Evolutionary conservation across 345 rosid species (phyloP).

Genomic region (Gossypium mustelinum): DNA sequence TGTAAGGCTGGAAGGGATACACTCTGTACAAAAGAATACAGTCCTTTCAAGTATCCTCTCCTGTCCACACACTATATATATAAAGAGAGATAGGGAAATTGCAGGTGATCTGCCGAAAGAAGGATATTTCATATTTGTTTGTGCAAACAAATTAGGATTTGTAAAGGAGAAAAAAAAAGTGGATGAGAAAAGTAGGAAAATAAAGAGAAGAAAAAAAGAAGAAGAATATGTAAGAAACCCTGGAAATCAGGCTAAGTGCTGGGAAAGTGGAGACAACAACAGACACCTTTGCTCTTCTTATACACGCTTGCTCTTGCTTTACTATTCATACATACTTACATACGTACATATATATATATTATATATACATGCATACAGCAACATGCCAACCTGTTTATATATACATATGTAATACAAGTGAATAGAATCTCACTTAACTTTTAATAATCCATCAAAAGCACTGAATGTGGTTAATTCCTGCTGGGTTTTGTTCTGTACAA

Average conservation of each 20-base stretch:
- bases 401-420: neutral
- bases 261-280: constrained; percentile 3
- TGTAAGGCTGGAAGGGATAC: neutral
- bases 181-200: neutral
- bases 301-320: constrained; percentile 1
- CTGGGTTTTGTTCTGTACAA: neutral
- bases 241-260: neutral
- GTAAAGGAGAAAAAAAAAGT: neutral
- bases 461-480: neutral
- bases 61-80: neutral
- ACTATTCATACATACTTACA: neutral
- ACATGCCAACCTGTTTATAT: constrained; percentile 6
- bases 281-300: neutral
- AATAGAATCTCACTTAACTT: neutral
- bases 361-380: neutral
- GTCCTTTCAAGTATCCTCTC: neutral
- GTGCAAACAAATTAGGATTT: neutral
- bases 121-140: neutral
- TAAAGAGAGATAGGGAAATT: neutral
- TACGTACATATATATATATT: neutral
- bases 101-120: neutral
- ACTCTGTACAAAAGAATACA: neutral
- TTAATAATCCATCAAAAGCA: neutral
- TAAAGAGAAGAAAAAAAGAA: neutral
- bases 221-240: neutral